Evolutionary conservation across 2,329 filamentous ascomycete genomes (phyloP).

Genomic region (Alternaria arborescens): DNA sequence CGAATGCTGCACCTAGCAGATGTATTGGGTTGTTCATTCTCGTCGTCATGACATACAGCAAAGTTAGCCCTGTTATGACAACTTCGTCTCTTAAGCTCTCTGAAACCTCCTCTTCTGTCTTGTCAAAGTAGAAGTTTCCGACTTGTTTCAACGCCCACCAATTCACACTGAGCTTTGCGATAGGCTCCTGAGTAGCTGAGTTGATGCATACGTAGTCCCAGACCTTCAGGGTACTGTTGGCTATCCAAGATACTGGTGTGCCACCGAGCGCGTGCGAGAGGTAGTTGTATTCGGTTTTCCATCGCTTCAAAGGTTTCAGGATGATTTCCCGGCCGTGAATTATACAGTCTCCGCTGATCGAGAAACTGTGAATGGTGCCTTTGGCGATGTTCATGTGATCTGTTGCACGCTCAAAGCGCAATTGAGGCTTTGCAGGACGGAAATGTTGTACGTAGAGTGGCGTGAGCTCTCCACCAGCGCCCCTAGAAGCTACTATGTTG

Average conservation of each 20-base stretch:
- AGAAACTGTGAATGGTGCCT: slow-evolving; percentile 25
- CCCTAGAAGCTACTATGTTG: slow-evolving; percentile 25
- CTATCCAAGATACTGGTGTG: slow-evolving; percentile 24
- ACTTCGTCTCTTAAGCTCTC: slow-evolving; percentile 28
- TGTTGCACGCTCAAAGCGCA: slow-evolving; percentile 21
- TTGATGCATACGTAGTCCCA: slow-evolving; percentile 35
- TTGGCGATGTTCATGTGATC: slow-evolving; percentile 16
- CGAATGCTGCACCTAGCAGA: slow-evolving; percentile 25
- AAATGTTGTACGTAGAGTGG: slow-evolving; percentile 32
- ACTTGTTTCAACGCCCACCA: slow-evolving; percentile 30
- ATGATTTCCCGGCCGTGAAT: slow-evolving; percentile 22
- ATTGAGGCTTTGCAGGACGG: slow-evolving; percentile 28
- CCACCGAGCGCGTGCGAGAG: slow-evolving; percentile 21
- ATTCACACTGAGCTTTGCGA: slow-evolving; percentile 31
- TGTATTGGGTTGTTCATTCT: slow-evolving; percentile 32
- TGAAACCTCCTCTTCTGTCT: slow-evolving; percentile 12
- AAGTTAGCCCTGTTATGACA: slow-evolving; percentile 25
- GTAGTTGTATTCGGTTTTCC: slow-evolving; percentile 33
- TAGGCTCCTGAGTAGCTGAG: slow-evolving; percentile 19
- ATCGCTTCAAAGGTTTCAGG: slow-evolving; percentile 29
- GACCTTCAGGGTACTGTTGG: slow-evolving; percentile 23
- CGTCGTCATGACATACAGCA: slow-evolving; percentile 29
- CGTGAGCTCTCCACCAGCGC: slow-evolving; percentile 10
- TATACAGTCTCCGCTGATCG: slow-evolving; percentile 26
- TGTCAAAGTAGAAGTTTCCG: slow-evolving; percentile 30